Conservation (phyloP, 2,329 filamentous ascomycete species). For the Byssoonygena ceratinophila region DNA sequence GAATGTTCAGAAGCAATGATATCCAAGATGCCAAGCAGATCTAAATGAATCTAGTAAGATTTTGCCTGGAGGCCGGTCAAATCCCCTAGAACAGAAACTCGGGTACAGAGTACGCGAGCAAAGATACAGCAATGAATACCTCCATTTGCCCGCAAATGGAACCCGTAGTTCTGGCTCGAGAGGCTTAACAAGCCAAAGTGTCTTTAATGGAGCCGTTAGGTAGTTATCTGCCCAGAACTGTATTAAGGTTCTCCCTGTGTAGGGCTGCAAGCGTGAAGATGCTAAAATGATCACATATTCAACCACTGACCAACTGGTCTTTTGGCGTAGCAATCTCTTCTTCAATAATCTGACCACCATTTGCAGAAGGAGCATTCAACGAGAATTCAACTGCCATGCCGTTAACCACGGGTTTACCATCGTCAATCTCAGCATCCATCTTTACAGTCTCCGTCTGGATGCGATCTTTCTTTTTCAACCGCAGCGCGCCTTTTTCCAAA, state of each 20-base stretch:
- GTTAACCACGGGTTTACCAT: neutral
- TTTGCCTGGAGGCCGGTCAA: too few species aligned
- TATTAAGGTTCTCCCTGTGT: too few species aligned
- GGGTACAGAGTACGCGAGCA: too few species aligned
- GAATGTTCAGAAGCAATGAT: too few species aligned
- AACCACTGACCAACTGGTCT: slow-evolving; percentile 8
- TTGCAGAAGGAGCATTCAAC: neutral
- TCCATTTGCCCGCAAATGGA: neutral
- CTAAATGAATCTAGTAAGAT: too few species aligned
- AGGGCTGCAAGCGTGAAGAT: neutral
- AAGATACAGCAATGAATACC: too few species aligned
- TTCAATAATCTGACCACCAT: neutral
- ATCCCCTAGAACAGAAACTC: too few species aligned
- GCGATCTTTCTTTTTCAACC: slow-evolving; percentile 56
- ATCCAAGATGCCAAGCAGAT: too few species aligned
- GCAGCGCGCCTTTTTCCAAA: slow-evolving; percentile 66
- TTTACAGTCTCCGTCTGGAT: neutral
- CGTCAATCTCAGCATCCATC: neutral
- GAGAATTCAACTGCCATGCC: neutral
- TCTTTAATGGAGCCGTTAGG: too few species aligned
- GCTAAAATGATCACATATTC: neutral
- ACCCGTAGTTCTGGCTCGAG: neutral
- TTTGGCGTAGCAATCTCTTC: slow-evolving; percentile 4
- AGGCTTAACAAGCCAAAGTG: too few species aligned
- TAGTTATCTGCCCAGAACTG: too few species aligned